A percentile compares a stretch with the other conserved stretches of the same genome.
Conservation (phyloP, 2,329 filamentous ascomycete species). For the Colletotrichum sp. region DNA sequence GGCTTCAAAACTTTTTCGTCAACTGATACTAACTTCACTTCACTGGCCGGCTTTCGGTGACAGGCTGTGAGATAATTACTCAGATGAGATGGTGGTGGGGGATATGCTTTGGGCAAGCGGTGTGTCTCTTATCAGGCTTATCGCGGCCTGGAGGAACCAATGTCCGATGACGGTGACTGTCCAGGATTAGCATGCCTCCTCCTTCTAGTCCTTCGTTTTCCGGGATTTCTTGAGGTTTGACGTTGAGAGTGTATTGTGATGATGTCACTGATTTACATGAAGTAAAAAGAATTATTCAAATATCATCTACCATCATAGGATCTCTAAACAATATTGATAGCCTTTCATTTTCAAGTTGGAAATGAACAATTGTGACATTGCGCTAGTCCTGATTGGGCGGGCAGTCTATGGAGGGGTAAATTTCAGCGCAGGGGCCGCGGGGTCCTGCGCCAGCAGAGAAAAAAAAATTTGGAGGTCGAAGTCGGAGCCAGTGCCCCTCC, state of each 20-base stretch:
- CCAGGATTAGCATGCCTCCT: not conserved
- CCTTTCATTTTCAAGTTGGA: not conserved
- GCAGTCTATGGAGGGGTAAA: constrained; percentile 14
- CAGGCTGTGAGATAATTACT: constrained; percentile 18
- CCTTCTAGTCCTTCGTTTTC: not conserved
- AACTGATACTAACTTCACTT: not conserved
- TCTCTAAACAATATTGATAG: not conserved
- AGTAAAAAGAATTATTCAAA: not conserved
- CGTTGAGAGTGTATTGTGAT: not conserved
- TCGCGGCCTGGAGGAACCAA: constrained; percentile 14
- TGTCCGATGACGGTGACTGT: not conserved
- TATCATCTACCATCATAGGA: not conserved
- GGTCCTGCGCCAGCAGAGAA: constrained; percentile 7
- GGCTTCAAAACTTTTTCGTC: not conserved
- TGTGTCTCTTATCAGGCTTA: constrained; percentile 9
- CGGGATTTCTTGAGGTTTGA: not conserved
- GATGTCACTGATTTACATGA: not conserved
- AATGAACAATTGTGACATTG: not conserved
- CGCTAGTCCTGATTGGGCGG: constrained; percentile 1
- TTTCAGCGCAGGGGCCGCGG: constrained; percentile 14
- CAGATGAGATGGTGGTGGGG: constrained; percentile 10
- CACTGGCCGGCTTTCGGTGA: not conserved
- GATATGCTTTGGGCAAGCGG: constrained; percentile 1
- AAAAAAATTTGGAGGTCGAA: constrained; percentile 21
- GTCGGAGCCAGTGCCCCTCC: constrained; percentile 19